Base-by-base conservation (phyloP, 1,284 basidiomycete genomes). In the Tilletia horrida region DNA sequence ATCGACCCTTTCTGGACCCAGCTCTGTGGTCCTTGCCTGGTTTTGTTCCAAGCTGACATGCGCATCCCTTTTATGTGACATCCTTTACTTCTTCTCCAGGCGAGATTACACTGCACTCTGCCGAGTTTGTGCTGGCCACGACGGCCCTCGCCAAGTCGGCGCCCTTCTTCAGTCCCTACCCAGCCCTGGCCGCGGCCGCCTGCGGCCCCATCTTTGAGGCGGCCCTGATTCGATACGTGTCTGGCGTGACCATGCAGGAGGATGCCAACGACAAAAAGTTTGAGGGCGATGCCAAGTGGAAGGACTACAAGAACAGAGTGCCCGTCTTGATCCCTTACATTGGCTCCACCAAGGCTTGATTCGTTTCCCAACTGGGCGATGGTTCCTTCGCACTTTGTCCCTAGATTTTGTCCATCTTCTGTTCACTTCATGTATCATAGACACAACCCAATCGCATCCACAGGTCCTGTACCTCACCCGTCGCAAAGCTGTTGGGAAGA, bases 91-190 rank as follows among this genome's bases (percentile, higher is more conserved):
- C 11, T 40, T 11, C 35, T 11, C 35, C 35, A 40, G 35, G 35
- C 35, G 90, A 92, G 83, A 85, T 91, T 13, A 86, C 88, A 2
- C 84, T 91, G 21, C 90, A 89, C 87, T 85, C 86, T 2, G 88
- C 88, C 11, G 88, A 91, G 31, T 90, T 87, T 84, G 83, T 87
- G 6, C 82, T 90, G 14, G 61, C 70, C 21, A 72, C 67, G 35
- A 62, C 67, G 16, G 71, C 74, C 6, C 66, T 73, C 23, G 64
- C 67, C 23, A 35, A 48, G 43, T 65, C 73, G 66, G 62, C 69
- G 64, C 63, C 71, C 52, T 70, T 59, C 68, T 14, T 48, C 83
- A 85, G 73, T 85, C 85, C 75, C 84, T 87, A 57, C 70, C 73
- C 70, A 67, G 68, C 73, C 16, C 72, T 71, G 23, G 84, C 84